phyloP scores from a whole-genome alignment of 345 rosid species.

The Acer saccharum region DNA sequence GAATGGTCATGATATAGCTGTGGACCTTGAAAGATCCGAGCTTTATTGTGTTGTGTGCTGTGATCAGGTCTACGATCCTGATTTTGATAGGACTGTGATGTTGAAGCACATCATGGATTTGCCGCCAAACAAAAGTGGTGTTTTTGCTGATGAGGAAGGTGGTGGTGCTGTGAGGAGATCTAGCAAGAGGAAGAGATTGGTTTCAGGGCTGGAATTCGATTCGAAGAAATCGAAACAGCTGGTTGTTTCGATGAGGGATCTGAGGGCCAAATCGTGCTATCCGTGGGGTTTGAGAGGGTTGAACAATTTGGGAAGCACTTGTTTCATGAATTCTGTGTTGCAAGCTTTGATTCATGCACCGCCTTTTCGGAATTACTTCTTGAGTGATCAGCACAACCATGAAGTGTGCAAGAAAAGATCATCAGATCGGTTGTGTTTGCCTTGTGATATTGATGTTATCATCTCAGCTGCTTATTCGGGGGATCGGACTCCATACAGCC shows the following conservation, averaged over 20 bases:
- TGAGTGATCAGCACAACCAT: conserved; percentile 69
- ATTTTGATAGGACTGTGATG: conserved; percentile 71
- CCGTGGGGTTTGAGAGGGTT: conserved; percentile 85
- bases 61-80: conserved; percentile 89
- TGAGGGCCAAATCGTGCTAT: conserved; percentile 63
- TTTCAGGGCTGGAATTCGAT: conserved; percentile 47
- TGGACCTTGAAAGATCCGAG: conserved; percentile 86
- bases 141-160: conserved; percentile 10
- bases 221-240: conserved; percentile 49
- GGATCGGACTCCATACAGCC: conserved; percentile 75
- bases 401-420: conserved; percentile 51
- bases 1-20: conserved; percentile 65
- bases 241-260: conserved; percentile 47
- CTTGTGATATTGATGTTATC: conserved; percentile 67
- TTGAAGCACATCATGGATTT: conserved; percentile 46
- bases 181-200: conserved; percentile 62
- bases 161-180: conserved; percentile 44
- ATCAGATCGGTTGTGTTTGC: conserved; percentile 59
- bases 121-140: conserved; percentile 38
- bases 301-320: conserved; percentile 87
- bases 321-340: conserved; percentile 92
- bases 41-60: conserved; percentile 76
- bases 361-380: conserved; percentile 76
- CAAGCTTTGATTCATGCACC: conserved; percentile 90
- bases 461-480: conserved; percentile 81